Conservation (phyloP, 2,329 filamentous ascomycete species). For the Sporothrix dimorphospora region DNA sequence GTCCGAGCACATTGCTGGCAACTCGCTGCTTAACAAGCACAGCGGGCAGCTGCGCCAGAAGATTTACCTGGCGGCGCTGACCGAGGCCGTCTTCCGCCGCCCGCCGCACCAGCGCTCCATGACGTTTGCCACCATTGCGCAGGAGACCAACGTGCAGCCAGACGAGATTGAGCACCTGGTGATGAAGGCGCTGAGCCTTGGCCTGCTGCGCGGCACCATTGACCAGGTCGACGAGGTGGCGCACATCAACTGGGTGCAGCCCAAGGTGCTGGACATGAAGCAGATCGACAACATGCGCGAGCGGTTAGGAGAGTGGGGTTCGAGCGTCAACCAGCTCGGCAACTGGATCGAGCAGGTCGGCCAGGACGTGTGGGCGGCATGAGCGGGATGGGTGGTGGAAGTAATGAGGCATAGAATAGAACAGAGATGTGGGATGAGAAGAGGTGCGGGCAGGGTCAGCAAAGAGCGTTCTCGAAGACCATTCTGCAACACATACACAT, state of each 20-base stretch:
- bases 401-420: background rate
- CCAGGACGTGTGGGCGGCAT: conserved; percentile 94
- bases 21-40: conserved; percentile 78
- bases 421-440: background rate
- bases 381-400: conserved; percentile 26
- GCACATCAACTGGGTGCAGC: conserved; percentile 97
- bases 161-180: conserved; percentile 97
- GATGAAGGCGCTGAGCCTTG: conserved; percentile 98
- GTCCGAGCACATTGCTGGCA: conserved; percentile 77
- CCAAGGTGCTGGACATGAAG: conserved; percentile 93
- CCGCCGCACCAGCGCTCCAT: conserved; percentile 95
- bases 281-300: conserved; percentile 93
- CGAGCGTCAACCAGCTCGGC: conserved; percentile 91
- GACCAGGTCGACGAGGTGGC: conserved; percentile 95
- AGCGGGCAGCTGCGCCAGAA: conserved; percentile 89
- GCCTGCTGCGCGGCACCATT: conserved; percentile 86
- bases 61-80: conserved; percentile 94
- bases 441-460: background rate
- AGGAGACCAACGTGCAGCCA: conserved; percentile 87
- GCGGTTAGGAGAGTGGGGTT: conserved; percentile 90
- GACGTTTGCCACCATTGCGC: conserved; percentile 83
- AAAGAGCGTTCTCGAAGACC: background rate
- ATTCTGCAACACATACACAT: background rate
- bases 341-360: conserved; percentile 96
- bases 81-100: conserved; percentile 93